A percentile compares a stretch with the other conserved stretches of the same genome.
These are phyloP conservation scores for Suillus variegatus DNA, from an alignment of 768 basidiomycete genomes.

Conservation along the genomic window DNA sequence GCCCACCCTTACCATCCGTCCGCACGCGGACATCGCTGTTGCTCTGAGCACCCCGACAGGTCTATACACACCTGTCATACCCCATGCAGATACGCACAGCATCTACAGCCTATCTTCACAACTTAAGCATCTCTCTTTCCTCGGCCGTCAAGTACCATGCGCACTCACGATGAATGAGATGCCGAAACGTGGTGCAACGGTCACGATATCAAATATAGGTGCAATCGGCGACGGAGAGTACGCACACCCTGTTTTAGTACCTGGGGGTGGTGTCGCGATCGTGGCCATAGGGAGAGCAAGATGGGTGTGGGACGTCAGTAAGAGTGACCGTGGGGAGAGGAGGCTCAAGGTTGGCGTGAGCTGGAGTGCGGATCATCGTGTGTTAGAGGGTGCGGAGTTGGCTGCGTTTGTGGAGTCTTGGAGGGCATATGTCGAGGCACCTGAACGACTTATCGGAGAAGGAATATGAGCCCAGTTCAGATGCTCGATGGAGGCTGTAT, in stretches of 20 bases:
- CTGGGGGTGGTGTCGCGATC: slow-evolving; percentile 83
- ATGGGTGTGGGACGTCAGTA: slow-evolving; percentile 73
- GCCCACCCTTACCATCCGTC: slow-evolving; percentile 72
- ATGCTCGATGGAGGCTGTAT: background rate
- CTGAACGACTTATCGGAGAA: slow-evolving; percentile 65
- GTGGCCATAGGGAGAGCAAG: slow-evolving; percentile 78
- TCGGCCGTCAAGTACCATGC: slow-evolving; percentile 68
- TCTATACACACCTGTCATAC: slow-evolving; percentile 78
- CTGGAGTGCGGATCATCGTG: slow-evolving; percentile 86
- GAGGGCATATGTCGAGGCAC: slow-evolving; percentile 77
- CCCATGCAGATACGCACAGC: slow-evolving; percentile 50
- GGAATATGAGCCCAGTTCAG: slow-evolving; percentile 32
- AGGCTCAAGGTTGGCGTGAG: slow-evolving; percentile 65
- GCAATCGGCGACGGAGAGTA: slow-evolving; percentile 71
- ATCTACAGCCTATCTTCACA: slow-evolving; percentile 63
- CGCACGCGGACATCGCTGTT: slow-evolving; percentile 71
- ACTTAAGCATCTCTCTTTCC: slow-evolving; percentile 59
- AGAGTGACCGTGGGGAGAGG: slow-evolving; percentile 40
- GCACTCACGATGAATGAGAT: slow-evolving; percentile 68
- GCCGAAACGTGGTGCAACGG: slow-evolving; percentile 74
- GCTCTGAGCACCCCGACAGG: slow-evolving; percentile 82
- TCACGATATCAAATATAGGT: slow-evolving; percentile 83
- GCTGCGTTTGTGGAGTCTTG: slow-evolving; percentile 87
- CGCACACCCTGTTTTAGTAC: slow-evolving; percentile 76
- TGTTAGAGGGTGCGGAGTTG: slow-evolving; percentile 87